A percentile compares a stretch with the other conserved stretches of the same genome.
phyloP scores from a whole-genome alignment of 2,329 filamentous ascomycete genomes.

The Colletotrichum spinosum region DNA sequence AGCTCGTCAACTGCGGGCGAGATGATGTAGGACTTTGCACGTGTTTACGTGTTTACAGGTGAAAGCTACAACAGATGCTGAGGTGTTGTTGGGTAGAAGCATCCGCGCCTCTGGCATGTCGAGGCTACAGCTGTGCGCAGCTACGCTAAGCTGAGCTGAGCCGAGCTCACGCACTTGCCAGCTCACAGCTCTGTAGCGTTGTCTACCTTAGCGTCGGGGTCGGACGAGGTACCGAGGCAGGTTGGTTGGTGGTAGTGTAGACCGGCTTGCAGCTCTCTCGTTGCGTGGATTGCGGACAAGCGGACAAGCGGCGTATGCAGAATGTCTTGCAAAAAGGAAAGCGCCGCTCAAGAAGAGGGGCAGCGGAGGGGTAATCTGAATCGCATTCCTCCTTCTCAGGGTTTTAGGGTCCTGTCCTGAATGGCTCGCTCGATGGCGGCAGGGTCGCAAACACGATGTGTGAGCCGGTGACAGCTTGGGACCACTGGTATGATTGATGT shows the following conservation, averaged over 20 bases:
- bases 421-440: too few relatives aligned
- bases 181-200: too few relatives aligned
- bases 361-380: conserved; percentile 20
- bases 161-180: too few relatives aligned
- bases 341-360: conserved; percentile 12
- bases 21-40: not conserved
- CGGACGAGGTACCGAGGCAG: not conserved
- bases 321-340: conserved; percentile 17
- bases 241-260: not conserved
- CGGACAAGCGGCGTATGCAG: conserved; percentile 15
- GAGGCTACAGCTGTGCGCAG: too few relatives aligned
- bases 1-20: not conserved
- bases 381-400: conserved; percentile 10
- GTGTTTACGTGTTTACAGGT: too few relatives aligned
- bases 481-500: not conserved
- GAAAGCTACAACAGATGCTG: conserved; percentile 5
- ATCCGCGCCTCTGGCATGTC: too few relatives aligned
- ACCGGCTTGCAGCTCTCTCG: conserved; percentile 31
- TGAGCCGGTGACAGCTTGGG: not conserved
- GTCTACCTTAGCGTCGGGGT: conserved; percentile 4
- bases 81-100: not conserved
- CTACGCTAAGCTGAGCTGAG: too few relatives aligned
- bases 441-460: not conserved
- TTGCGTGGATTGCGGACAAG: conserved; percentile 30
- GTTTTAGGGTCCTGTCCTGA: not conserved